These are phyloP conservation scores for Penicillium sp. DNA, from an alignment of 2,329 filamentous ascomycete species.

Conservation along the genomic window DNA sequence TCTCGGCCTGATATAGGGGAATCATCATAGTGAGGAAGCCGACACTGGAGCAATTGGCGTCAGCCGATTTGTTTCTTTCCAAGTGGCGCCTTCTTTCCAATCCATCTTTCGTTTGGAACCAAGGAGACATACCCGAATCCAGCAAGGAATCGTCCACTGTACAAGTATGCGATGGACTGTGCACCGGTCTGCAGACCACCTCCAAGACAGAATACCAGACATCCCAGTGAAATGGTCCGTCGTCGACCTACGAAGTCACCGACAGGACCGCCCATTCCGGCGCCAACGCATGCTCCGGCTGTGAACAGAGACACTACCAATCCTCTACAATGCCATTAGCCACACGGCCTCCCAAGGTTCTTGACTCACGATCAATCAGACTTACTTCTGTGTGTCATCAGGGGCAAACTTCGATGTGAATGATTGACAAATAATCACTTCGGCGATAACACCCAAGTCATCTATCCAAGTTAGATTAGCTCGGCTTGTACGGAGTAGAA, in stretches of 20 bases:
- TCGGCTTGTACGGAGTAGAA: too few relatives aligned
- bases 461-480: conserved; percentile 29
- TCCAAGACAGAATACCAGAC: conserved; percentile 70
- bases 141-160: conserved; percentile 68
- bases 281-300: conserved; percentile 71
- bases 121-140: conserved; percentile 50
- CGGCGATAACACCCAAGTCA: conserved; percentile 62
- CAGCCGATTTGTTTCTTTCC: conserved; percentile 38
- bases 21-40: conserved; percentile 65
- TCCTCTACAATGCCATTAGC: conserved; percentile 48
- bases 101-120: neutral
- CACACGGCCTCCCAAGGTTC: neutral
- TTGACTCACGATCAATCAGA: neutral
- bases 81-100: neutral
- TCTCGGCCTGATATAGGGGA: conserved; percentile 75
- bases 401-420: conserved; percentile 35
- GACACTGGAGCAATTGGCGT: conserved; percentile 44
- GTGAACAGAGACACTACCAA: conserved; percentile 79
- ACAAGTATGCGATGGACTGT: conserved; percentile 60
- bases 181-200: conserved; percentile 74
- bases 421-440: conserved; percentile 50
- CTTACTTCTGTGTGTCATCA: conserved; percentile 34
- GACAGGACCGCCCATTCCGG: conserved; percentile 62
- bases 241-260: conserved; percentile 69
- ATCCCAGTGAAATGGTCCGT: conserved; percentile 71